Evolutionary conservation across 257 asterid species (phyloP), one percentile per base, ranked within the genome.

Genomic region (Gentiana dahurica): DNA sequence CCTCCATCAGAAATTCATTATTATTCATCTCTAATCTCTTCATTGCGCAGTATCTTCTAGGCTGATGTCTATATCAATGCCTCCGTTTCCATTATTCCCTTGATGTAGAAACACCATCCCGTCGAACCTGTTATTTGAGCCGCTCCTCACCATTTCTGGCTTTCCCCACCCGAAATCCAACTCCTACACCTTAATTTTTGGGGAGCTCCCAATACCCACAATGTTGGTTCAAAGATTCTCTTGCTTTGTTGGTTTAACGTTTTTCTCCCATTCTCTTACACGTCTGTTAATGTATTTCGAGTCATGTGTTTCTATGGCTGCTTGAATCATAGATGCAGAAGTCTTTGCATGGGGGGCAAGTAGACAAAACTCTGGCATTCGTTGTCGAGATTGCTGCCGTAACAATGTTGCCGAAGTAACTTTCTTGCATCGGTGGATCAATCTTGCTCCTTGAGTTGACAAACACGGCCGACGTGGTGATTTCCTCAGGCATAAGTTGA

Each of bases 101-200:
- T 83, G 95, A 65, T 92, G 88, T 76, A 92, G 56, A 74, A 88
- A 85, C 71, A 88, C 84, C 97, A 92, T 92, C n/a, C 99, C 99
- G 7, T 92, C 97, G 62, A 88, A 92, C 71, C 99, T 80, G 68
- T 92, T 92, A 50, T 5, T 39, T 5, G 7, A 39, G 45, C 45
- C 45, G 8, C 45, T 39, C 45, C 7, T 39, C 45, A 39, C 88
- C 88, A 67, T 79, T 46, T 88, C 97, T 9, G 99, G 95, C 60
- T 67, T 68, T 36, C 97, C 99, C 79, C 81, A 83, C 63, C 99
- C 99, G 63, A 92, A 92, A 35, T 92, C 95, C 53, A 92, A 81
- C 0, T 80, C 99, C 72, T 92, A 92, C 3, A 92, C 98, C 83
- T 85, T 86, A 64, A 92, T 88, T 38, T 94, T 73, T 0, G 97